A percentile compares a stretch with the other conserved stretches of the same genome.
Conservation (phyloP, 2,329 filamentous ascomycete species). For the Microdochium trichocladiopsis region DNA sequence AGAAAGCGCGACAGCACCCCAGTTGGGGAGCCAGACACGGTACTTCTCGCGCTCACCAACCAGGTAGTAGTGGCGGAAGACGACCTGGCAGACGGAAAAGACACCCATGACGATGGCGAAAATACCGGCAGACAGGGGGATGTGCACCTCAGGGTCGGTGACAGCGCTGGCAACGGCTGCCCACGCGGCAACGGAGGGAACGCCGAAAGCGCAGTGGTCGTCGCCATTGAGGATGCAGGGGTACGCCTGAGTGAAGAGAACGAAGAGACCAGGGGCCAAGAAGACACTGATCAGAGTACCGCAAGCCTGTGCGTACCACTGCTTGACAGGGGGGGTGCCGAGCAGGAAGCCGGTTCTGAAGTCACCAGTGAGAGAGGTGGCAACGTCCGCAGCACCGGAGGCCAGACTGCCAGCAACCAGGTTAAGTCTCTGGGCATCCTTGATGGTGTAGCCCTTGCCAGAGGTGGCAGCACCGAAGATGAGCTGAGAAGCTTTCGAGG, state of each 20-base stretch:
- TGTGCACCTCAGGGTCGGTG: slow-evolving; percentile 46
- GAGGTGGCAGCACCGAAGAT: slow-evolving; percentile 59
- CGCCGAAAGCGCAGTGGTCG: slow-evolving; percentile 49
- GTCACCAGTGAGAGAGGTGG: slow-evolving; percentile 49
- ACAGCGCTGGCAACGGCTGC: slow-evolving; percentile 57
- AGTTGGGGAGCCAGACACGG: slow-evolving; percentile 51
- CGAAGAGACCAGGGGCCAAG: slow-evolving; percentile 59
- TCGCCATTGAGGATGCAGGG: slow-evolving; percentile 53
- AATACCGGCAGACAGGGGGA: slow-evolving; percentile 47
- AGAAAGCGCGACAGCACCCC: slow-evolving; percentile 52
- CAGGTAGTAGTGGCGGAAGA: slow-evolving; percentile 48
- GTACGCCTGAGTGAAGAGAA: slow-evolving; percentile 61
- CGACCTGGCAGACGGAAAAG: slow-evolving; percentile 41
- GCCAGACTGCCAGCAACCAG: slow-evolving; percentile 54
- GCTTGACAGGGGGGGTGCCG: slow-evolving; percentile 54
- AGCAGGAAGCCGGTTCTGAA: slow-evolving; percentile 65
- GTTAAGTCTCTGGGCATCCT: slow-evolving; percentile 56
- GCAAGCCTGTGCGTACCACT: slow-evolving; percentile 59
- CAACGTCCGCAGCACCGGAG: slow-evolving; percentile 46
- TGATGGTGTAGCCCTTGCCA: slow-evolving; percentile 38
- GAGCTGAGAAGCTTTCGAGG: slow-evolving; percentile 62
- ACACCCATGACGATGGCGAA: slow-evolving; percentile 49
- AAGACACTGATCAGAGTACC: slow-evolving; percentile 59
- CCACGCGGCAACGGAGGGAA: slow-evolving; percentile 60
- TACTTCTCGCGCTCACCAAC: slow-evolving; percentile 46